Conservation (phyloP, 2,329 filamentous ascomycete genomes). For the Phialophora tarda region DNA sequence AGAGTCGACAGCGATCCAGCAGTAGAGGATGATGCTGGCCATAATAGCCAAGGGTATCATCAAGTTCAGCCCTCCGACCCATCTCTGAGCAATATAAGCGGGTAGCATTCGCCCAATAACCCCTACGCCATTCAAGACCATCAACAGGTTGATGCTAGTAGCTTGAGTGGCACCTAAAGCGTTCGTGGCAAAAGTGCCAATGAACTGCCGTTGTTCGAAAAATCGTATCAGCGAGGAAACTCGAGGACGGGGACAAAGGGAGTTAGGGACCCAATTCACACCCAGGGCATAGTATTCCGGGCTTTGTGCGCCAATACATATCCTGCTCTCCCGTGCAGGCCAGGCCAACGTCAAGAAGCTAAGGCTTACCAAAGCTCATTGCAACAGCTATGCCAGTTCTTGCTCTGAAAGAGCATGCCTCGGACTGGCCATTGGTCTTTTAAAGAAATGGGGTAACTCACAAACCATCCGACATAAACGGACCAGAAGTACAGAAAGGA, state of each 20-base stretch:
- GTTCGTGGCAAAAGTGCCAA: conserved; percentile 48
- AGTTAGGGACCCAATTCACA: background rate
- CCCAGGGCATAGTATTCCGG: too few relatives aligned
- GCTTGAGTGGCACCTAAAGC: conserved; percentile 50
- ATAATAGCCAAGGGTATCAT: conserved; percentile 58
- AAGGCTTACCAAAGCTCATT: background rate
- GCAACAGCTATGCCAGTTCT: background rate
- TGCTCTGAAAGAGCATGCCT: background rate
- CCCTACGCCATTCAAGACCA: conserved; percentile 69
- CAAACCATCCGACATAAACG: conserved; percentile 61
- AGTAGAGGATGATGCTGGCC: conserved; percentile 54
- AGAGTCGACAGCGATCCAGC: conserved; percentile 64
- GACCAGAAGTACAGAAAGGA: conserved; percentile 58
- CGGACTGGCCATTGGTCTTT: background rate
- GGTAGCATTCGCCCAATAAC: conserved; percentile 63
- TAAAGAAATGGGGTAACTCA: background rate
- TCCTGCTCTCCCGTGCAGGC: background rate
- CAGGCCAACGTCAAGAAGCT: background rate
- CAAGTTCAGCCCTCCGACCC: conserved; percentile 65
- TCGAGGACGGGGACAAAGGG: background rate
- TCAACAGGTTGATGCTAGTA: conserved; percentile 64
- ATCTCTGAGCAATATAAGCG: conserved; percentile 63
- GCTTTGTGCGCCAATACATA: background rate
- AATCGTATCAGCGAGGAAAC: background rate
- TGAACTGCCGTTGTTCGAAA: background rate